Evolutionary conservation across 306 rosid genomes (phyloP), one percentile per base, ranked within the genome.

Genomic region (Arachis stenosperma): DNA sequence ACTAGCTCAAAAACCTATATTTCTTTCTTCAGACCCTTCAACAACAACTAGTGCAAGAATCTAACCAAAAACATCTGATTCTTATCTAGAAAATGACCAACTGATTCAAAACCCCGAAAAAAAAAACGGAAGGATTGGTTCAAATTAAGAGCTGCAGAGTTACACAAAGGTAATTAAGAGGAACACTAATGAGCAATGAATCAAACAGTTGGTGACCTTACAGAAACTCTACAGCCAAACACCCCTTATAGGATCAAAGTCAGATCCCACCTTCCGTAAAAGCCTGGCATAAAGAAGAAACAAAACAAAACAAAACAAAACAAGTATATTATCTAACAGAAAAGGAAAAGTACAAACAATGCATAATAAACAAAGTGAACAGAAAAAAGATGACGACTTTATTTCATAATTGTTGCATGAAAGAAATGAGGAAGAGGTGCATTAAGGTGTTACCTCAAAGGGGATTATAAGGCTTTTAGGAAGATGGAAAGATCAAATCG

Each of bases 191-290:
- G 68, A 70, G 65, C 69, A 48, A 58, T 78, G 65, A 75, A 70
- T 29, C 56, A 70, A 69, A 75, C 61, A 65, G 83, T 80, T 79
- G 37, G 37, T 33, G 83, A 74, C 81, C 81, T 58, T 68, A 52
- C 75, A 52, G 79, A 74, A 30, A 37, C 60, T 69, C 77, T 40
- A 78, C 42, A 75, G 48, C 61, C 47, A 73, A 73, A 73, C 48
- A 72, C 75, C 79, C 9, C 57, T 56, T 59, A 51, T 17, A 48
- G 74, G 63, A 71, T 74, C 84, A 78, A 86, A 90, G 93, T 84
- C 95, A 88, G 88, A 82, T 44, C 46, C 88, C 88, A 76, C 86
- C 88, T 84, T 86, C 85, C 83, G 89, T 83, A 78, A 81, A 74
- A 79, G 92, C 85, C 93, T 87, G 93, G 67, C 79, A 89, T 88